These are phyloP conservation scores for Brettanomyces bruxellensis DNA, from an alignment of 805 yeast genomes.

Conservation along the genomic window DNA sequence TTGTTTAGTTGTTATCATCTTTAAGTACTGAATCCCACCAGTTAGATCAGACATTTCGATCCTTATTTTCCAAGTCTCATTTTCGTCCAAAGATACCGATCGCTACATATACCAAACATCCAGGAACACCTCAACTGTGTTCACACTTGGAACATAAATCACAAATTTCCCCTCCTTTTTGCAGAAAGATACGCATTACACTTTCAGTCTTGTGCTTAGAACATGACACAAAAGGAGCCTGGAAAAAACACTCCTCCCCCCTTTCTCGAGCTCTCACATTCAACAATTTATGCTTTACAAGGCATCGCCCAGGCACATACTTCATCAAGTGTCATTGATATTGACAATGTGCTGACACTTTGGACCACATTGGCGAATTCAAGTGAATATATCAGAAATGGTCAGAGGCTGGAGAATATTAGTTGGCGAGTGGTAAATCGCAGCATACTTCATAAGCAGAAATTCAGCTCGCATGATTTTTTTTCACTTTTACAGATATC, in stretches of 20 bases:
- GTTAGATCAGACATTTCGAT: no score
- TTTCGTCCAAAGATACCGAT: no score
- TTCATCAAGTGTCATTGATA: slow-evolving; percentile 17
- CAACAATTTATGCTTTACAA: slow-evolving; percentile 17
- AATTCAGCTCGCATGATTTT: slow-evolving; percentile 19
- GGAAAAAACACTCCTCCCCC: slow-evolving; percentile 21
- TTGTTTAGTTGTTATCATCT: no score
- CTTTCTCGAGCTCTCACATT: slow-evolving; percentile 23
- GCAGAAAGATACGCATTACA: no score
- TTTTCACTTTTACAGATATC: slow-evolving; percentile 22
- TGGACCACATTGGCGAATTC: slow-evolving; percentile 32
- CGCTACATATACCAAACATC: neutral
- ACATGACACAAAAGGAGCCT: slow-evolving; percentile 12
- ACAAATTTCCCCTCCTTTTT: neutral
- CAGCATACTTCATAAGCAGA: slow-evolving; percentile 17
- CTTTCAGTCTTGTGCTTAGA: no score
- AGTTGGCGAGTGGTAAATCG: slow-evolving; percentile 29
- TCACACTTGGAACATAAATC: neutral
- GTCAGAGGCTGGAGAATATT: slow-evolving; percentile 26
- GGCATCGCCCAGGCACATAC: slow-evolving; percentile 3
- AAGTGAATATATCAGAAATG: slow-evolving; percentile 23
- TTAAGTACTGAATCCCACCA: no score
- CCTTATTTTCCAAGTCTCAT: no score
- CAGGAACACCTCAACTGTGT: neutral
- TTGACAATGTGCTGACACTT: slow-evolving; percentile 31